These are phyloP conservation scores for Ceratorhiza oryzae-sativae DNA, from an alignment of 1,284 basidiomycete genomes.

Conservation along the genomic window DNA sequence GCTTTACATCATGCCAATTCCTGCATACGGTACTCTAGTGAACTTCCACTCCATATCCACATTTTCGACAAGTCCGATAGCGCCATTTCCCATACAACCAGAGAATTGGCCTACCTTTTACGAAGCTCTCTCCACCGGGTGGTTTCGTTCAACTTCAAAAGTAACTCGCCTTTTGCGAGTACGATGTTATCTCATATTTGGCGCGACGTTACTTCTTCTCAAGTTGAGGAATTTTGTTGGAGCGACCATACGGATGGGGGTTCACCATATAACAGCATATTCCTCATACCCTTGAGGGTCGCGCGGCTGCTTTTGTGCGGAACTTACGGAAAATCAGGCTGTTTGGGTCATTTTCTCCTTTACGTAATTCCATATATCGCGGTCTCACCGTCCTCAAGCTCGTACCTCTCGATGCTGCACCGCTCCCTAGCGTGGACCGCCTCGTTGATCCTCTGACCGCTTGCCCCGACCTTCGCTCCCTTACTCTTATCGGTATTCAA, in stretches of 20 bases:
- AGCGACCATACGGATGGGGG: neutral
- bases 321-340: neutral
- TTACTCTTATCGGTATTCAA: neutral
- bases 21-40: neutral
- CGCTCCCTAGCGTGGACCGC: neutral
- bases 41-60: neutral
- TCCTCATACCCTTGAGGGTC: neutral
- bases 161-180: no score
- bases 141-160: neutral
- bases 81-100: neutral
- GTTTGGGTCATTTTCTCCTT: neutral
- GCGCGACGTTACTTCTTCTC: neutral
- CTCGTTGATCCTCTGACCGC: neutral
- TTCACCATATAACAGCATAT: neutral
- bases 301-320: neutral
- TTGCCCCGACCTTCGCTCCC: neutral
- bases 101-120: neutral
- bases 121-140: neutral
- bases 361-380: neutral
- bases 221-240: neutral
- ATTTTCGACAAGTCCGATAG: neutral
- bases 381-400: slow-evolving; percentile 4
- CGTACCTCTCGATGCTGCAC: neutral
- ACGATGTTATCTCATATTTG: neutral
- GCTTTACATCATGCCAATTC: neutral